Conservation (phyloP, 768 basidiomycete species). For the Tulasnella sp. region DNA sequence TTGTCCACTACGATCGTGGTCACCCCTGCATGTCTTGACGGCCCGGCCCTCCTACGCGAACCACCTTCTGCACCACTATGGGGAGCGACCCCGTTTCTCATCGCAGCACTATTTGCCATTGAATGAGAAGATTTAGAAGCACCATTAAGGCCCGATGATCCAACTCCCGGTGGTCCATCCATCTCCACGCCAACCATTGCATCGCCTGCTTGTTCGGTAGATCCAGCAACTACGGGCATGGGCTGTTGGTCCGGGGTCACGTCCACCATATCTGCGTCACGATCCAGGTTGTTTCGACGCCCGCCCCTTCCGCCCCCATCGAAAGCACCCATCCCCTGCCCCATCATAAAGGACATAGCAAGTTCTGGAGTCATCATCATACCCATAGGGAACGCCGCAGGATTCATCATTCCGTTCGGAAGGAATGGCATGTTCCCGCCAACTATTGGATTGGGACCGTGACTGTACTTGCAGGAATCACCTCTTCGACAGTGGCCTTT, state of each 20-base stretch:
- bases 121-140: slow-evolving; percentile 35
- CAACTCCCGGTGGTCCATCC: neutral
- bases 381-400: slow-evolving; percentile 44
- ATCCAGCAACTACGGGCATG: neutral
- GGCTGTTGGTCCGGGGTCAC: slow-evolving; percentile 24
- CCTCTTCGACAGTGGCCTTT: slow-evolving; percentile 89
- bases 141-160: neutral
- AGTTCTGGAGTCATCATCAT: slow-evolving; percentile 58
- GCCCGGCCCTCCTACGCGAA: slow-evolving; percentile 35
- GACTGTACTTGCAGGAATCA: slow-evolving; percentile 84
- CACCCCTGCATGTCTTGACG: slow-evolving; percentile 63
- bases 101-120: slow-evolving; percentile 37
- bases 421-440: slow-evolving; percentile 55
- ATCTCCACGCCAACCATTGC: slow-evolving; percentile 14
- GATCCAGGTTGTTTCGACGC: slow-evolving; percentile 39
- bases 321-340: slow-evolving; percentile 1
- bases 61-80: slow-evolving; percentile 51
- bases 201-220: neutral
- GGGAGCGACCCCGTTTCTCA: slow-evolving; percentile 49
- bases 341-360: slow-evolving; percentile 46
- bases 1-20: slow-evolving; percentile 89
- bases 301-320: slow-evolving; percentile 17
- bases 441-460: slow-evolving; percentile 72
- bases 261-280: slow-evolving; percentile 32
- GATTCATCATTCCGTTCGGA: slow-evolving; percentile 46